A percentile compares a stretch with the other conserved stretches of the same genome.
Evolutionary conservation across 352 stramenopile species (phyloP).

Genomic region (Phytophthora idaei): DNA sequence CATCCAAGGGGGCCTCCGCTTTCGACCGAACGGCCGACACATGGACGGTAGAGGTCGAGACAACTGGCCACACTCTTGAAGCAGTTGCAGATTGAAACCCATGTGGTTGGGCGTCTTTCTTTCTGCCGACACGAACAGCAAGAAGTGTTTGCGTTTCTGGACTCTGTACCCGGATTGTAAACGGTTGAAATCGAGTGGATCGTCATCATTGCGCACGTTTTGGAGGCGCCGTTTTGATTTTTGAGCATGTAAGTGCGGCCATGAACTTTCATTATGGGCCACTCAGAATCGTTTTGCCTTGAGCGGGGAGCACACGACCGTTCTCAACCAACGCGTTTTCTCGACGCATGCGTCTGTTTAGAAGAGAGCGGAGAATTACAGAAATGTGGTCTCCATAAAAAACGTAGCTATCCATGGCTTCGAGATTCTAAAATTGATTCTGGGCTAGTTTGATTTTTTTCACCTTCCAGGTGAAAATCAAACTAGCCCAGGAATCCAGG

Average conservation of each 20-base stretch:
- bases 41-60: slow-evolving; percentile 6
- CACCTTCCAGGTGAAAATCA: too few species aligned
- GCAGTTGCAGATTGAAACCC: slow-evolving; percentile 2
- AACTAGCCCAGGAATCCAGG: too few species aligned
- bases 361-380: too few species aligned
- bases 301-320: too few species aligned
- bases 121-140: slow-evolving; percentile 21
- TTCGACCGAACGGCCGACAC: neutral
- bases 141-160: slow-evolving; percentile 20
- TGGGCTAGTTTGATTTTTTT: too few species aligned
- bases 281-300: neutral
- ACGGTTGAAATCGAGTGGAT: slow-evolving; percentile 6
- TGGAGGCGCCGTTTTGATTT: neutral
- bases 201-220: too few species aligned
- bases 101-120: neutral
- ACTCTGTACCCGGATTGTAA: slow-evolving; percentile 13
- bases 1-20: neutral
- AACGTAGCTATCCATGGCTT: too few species aligned
- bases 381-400: too few species aligned
- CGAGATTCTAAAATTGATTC: too few species aligned
- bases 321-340: too few species aligned
- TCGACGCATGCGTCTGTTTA: too few species aligned
- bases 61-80: slow-evolving; percentile 4
- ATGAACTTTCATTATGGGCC: slow-evolving; percentile 1
- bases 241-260: neutral